Evolutionary conservation across 805 yeast genomes (phyloP), one percentile per base, ranked within the genome.

Genomic region (Cyberlindnera nakhonratchasimensis): DNA sequence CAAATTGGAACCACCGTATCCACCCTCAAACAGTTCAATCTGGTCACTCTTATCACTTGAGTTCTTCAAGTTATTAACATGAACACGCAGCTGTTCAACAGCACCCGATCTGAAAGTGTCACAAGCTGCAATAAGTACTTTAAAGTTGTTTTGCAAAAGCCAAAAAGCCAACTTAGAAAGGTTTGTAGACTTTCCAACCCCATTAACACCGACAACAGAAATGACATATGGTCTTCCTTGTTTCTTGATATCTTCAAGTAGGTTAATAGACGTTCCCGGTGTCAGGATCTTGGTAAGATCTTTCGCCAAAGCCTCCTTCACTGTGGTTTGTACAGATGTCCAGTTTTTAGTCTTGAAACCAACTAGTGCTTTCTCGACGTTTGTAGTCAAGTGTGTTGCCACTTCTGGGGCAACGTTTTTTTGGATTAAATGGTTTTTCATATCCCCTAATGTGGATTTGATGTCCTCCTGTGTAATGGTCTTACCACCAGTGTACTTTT

Each of bases 81-180:
- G 99, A 2, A 90, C 96, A 52, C 93, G 80, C 47, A 91, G 71
- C 66, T 91, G 99, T 62, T 91, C 98, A n/a, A 91, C 97, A 1
- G 99, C 99, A 39, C 99, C 99, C 1, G 96, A 87, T 64, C 99
- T 76, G 67, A 91, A 91, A 1, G 99, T 93, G 67, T 91, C 99
- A 67, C 98, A 91, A 0, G 99, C 99, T 18, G 96, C 95, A 54
- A 91, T 85, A 39, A 91, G 71, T 1, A 91, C 96, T 51, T 77
- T 79, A 61, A 86, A 73, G 58, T 91, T 80, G 63, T 93, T 91
- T 58, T 93, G 97, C 43, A 91, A 66, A 39, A 91, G 72, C 99
- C 99, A 91, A 62, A 86, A 91, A 2, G 96, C 98, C 39, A 91
- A 67, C 63, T 91, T 91, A 20, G 98, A 93, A 47, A 91, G 69